A percentile compares a stretch with the other conserved stretches of the same genome.
Conservation (phyloP, 805 yeast species). For the Cyberlindnera nakhonratchasimensis region DNA sequence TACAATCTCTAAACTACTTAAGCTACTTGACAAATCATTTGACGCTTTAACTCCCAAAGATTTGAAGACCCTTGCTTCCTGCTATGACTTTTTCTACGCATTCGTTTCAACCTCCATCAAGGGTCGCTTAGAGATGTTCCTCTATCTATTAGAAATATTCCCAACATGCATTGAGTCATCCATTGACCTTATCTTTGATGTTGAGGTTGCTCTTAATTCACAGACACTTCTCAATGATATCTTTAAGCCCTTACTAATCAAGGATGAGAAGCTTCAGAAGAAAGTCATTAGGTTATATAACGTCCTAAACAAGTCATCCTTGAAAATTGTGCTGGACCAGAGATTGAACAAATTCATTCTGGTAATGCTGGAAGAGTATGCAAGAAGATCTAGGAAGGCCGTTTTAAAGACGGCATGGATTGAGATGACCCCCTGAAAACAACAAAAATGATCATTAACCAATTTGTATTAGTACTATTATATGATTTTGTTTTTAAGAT, state of each 20-base stretch:
- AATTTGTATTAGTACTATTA: no score
- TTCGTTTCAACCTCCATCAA: conserved; percentile 2
- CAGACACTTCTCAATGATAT: conserved; percentile 13
- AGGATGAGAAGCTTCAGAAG: conserved; percentile 12
- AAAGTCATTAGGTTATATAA: conserved; percentile 12
- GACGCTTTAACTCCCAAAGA: neutral
- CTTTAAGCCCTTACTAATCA: conserved; percentile 20
- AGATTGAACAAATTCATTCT: conserved; percentile 18
- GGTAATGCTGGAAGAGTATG: conserved; percentile 7
- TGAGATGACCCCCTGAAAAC: no score
- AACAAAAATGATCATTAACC: no score
- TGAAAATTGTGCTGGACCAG: conserved; percentile 18
- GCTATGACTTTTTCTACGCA: conserved; percentile 12
- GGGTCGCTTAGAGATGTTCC: conserved; percentile 20
- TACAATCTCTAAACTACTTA: conserved; percentile 16
- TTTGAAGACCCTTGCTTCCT: neutral
- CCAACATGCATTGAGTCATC: conserved; percentile 12
- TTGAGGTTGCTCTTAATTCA: conserved; percentile 3
- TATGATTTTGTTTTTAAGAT: no score
- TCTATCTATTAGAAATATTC: conserved; percentile 24
- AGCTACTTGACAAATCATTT: neutral
- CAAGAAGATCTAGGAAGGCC: neutral
- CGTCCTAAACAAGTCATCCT: conserved; percentile 9
- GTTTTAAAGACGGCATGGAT: neutral
- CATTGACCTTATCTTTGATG: conserved; percentile 20